Evolutionary conservation across 2,329 filamentous ascomycete species (phyloP).

Genomic region (Rutstroemia sydowiana): DNA sequence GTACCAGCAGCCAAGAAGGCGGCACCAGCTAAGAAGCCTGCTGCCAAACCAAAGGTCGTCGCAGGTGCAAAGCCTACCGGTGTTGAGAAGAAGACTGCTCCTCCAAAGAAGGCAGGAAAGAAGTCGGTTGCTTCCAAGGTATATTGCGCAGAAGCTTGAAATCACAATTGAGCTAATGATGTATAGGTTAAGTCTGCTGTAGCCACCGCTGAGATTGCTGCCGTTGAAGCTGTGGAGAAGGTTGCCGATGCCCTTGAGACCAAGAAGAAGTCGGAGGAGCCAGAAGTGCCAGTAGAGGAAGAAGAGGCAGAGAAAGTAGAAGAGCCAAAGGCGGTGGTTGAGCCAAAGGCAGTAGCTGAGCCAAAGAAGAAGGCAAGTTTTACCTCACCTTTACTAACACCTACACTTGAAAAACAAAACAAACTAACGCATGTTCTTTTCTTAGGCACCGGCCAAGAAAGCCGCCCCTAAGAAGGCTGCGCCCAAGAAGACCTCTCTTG

Average conservation of each 20-base stretch:
- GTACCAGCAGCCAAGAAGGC: constrained; percentile 19
- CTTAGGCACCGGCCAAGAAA: constrained; percentile 26
- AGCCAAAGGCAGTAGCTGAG: not conserved
- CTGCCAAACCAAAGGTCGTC: constrained; percentile 25
- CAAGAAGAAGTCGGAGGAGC: too few species aligned
- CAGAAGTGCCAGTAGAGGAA: too few species aligned
- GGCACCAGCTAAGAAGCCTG: constrained; percentile 25
- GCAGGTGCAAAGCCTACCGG: constrained; percentile 28
- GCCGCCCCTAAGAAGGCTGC: not conserved
- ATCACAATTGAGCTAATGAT: not conserved
- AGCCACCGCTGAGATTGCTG: not conserved
- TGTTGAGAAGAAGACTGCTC: constrained; percentile 28
- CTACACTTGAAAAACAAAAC: not conserved
- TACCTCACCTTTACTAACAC: not conserved
- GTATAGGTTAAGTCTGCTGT: not conserved
- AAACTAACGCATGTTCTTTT: constrained; percentile 8
- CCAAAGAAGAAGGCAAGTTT: not conserved
- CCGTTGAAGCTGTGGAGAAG: not conserved
- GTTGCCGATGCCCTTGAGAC: too few species aligned
- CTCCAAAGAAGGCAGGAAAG: constrained; percentile 29
- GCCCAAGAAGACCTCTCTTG: not conserved
- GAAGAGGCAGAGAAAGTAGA: not conserved
- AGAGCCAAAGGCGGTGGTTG: not conserved
- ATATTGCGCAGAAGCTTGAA: constrained; percentile 1
- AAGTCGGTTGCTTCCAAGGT: constrained; percentile 26